Evolutionary conservation across 805 yeast species (phyloP), one percentile per base, ranked within the genome.

Genomic region (Ogataea pignaliae): DNA sequence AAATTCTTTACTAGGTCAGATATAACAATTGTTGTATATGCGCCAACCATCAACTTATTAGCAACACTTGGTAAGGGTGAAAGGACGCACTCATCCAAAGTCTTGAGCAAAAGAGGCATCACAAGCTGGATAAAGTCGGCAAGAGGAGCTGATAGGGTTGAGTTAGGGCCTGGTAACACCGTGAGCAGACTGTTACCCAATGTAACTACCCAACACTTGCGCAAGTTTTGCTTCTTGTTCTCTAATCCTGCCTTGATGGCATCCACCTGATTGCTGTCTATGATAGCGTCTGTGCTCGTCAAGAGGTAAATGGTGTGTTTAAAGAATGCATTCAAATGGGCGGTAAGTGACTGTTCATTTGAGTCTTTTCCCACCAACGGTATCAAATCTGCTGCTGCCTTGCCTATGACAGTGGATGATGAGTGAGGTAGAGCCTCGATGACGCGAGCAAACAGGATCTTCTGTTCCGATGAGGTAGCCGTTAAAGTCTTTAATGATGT

Each of bases 311-410:
- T 55, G 21, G 73, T 67, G 49, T 78, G 81, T 1, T 51, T 48
- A 34, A 80, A 70, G 42, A 79, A 72, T 0, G 84, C 74, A 9
- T 64, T 60, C 7, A 83, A 66, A 45, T 80, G 66, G 3, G 70
- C 65, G 3, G 66, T 46, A 34, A 89, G 68, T 0, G 86, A 78
- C 1, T 50, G 14, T 56, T 91, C 98, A 53, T 88, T 87, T 37
- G 80, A 77, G 55, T 91, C 98, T 53, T 86, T 89, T 0, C 76
- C 42, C 3, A 84, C 68, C n/a, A 81, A 64, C 2, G 83, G 71
- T 1, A 72, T 50, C 31, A 88, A 56, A 0, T 65, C 70, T 1
- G 64, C 55, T 2, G 76, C 60, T 3, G 83, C 63, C 30, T 64
- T 68, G 1, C 57, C 48, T 10, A 39, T 35, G 16, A 43, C 39